Percentiles rank a stretch among this genome's conserved stretches.
Conservation (phyloP, 495 filamentous ascomycete genomes). For the Penicillium antarcticum region DNA sequence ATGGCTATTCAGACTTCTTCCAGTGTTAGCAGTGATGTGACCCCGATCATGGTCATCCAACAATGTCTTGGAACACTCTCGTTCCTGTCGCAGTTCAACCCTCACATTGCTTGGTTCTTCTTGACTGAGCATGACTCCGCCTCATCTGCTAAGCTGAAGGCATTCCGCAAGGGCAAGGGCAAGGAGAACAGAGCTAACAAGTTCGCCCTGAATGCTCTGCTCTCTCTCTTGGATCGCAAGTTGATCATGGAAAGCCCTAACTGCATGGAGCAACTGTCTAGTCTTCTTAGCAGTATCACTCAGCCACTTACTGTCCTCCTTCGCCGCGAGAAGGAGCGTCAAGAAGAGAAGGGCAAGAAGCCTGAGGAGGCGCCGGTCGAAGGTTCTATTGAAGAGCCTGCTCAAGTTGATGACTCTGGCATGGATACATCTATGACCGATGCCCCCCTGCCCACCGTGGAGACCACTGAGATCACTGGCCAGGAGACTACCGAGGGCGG, state of each 20-base stretch:
- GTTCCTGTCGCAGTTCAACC: conserved; percentile 76
- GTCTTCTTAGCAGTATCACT: conserved; percentile 82
- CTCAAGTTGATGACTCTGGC: conserved; percentile 22
- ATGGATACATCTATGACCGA: conserved; percentile 43
- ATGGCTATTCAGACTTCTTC: conserved; percentile 53
- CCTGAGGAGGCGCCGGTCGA: conserved; percentile 30
- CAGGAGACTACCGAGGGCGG: conserved; percentile 22
- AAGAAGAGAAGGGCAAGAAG: conserved; percentile 57
- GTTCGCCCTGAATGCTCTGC: conserved; percentile 86
- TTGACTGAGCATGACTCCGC: conserved; percentile 87
- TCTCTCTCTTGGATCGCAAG: conserved; percentile 82
- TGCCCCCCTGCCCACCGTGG: conserved; percentile 34
- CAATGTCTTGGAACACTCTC: conserved; percentile 84
- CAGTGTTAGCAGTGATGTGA: conserved; percentile 68
- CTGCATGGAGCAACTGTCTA: conserved; percentile 92
- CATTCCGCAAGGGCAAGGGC: conserved; percentile 80
- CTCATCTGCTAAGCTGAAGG: conserved; percentile 67
- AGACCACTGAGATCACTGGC: conserved; percentile 25
- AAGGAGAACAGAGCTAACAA: conserved; percentile 79
- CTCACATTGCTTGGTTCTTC: conserved; percentile 87
- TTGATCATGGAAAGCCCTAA: conserved; percentile 91
- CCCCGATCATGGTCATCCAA: conserved; percentile 90
- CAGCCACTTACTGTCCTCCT: conserved; percentile 78
- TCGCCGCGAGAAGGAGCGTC: conserved; percentile 76
- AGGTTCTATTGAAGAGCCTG: conserved; percentile 17